Evolutionary conservation across 495 filamentous ascomycete species (phyloP).

Genomic region (Aspergillus biplanus): DNA sequence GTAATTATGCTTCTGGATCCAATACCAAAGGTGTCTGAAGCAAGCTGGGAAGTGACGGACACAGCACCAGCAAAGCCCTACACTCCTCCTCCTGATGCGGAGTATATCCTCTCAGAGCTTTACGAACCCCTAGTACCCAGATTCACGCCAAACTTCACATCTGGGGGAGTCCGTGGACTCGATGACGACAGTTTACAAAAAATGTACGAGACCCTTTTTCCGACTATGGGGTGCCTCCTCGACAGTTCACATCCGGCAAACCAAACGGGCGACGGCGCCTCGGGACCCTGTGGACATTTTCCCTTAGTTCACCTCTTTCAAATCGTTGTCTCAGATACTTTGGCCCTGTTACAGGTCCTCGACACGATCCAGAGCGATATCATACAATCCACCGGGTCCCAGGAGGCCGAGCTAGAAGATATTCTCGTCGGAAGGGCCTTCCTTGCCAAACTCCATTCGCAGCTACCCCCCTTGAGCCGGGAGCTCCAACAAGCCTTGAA

Average conservation of each 20-base stretch:
- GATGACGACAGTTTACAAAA: not conserved
- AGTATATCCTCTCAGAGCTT: not conserved
- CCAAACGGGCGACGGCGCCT: not conserved
- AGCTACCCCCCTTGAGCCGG: not conserved
- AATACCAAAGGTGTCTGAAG: not conserved
- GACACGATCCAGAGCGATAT: not conserved
- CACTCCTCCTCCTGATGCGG: not conserved
- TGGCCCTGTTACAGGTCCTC: slow-evolving; percentile 3
- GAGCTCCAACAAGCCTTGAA: not conserved
- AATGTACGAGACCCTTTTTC: not conserved
- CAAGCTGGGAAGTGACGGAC: not conserved
- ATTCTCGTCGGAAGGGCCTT: not conserved
- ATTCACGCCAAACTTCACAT: not conserved
- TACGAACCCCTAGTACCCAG: slow-evolving; percentile 3
- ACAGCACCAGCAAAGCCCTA: not conserved
- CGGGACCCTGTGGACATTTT: not conserved
- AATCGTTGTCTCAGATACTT: not conserved
- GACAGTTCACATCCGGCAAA: not conserved
- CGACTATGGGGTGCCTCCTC: not conserved
- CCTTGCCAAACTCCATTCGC: not conserved
- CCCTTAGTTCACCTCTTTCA: slow-evolving; percentile 5
- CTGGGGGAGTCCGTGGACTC: not conserved
- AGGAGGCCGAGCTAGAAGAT: slow-evolving; percentile 3
- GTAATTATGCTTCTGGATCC: not conserved
- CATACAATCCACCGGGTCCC: not conserved